Evolutionary conservation across 2,329 filamentous ascomycete genomes (phyloP), one percentile per base, ranked within the genome.

Genomic region (Fusarium mundagurra): DNA sequence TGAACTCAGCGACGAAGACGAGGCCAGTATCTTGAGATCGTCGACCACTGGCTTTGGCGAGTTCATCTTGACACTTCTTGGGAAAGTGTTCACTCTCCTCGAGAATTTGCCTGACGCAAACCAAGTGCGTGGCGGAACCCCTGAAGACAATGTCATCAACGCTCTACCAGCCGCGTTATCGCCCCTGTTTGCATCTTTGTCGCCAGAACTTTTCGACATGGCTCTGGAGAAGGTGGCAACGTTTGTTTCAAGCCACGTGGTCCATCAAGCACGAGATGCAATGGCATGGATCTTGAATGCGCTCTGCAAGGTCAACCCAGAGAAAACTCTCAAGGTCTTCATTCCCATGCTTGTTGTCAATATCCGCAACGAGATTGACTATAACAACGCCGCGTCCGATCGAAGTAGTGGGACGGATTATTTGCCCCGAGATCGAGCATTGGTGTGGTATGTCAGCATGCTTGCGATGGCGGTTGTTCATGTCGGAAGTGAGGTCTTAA

Each of bases 271-370:
- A 61, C 89, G 96, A 74, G 96, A 99, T 86, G 96, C 96, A 13
- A 98, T 99, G 93, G 96, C 97, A 3, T 99, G 98, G 88, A 98
- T 98, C 61, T 94, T 96, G 84, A 98, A 98, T 82, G 94, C 94
- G 1, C 88, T 99, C 31, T 98, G 96, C 87, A 98, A 98, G 84
- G 94, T 97, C 76, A 94, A 97, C 77, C 95, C 97, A 0, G 92
- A 96, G 81, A 98, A 98, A 85, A 95, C 96, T 1, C 87, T 99
- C 58, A 96, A 95, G 80, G 91, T 94, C 20, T 93, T 99, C 63
- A 88, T 99, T 38, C 96, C 96, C 2, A 94, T 98, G 86, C 87
- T 98, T 61, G 93, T 97, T 58, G 89, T 94, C 80, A 95, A 94
- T 64, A 99, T 99, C 74, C 93, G 95, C 71, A 97, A 94, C 69